phyloP scores from a whole-genome alignment of 106 monocot genomes.

The Phalaenopsis aphrodite region DNA sequence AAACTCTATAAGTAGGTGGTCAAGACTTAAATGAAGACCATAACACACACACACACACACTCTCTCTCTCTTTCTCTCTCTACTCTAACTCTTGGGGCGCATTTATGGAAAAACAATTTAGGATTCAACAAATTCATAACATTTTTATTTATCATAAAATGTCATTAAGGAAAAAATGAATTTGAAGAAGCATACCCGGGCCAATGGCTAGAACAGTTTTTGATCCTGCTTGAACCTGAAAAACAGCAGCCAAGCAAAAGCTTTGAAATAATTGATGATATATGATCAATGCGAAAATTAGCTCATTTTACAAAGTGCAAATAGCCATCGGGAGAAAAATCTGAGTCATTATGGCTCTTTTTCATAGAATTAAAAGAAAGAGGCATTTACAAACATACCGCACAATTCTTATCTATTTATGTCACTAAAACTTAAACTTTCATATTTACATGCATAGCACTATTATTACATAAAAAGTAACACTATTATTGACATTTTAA shows the following conservation, averaged over 20 bases:
- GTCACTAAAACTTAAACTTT: too few species aligned
- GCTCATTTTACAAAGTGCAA: background rate
- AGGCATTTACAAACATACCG: background rate
- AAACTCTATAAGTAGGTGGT: too few species aligned
- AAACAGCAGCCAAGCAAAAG: background rate
- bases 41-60: too few species aligned
- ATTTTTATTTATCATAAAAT: background rate
- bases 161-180: background rate
- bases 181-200: conserved; percentile 46
- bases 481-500: too few species aligned
- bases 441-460: too few species aligned
- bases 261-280: background rate
- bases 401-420: too few species aligned
- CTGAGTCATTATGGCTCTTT: background rate
- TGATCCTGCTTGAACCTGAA: conserved; percentile 81
- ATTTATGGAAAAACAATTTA: too few species aligned
- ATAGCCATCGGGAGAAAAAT: background rate
- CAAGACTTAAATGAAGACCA: too few species aligned
- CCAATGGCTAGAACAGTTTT: conserved; percentile 97
- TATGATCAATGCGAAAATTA: background rate
- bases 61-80: too few species aligned
- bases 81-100: too few species aligned
- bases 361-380: background rate
- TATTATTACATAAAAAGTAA: too few species aligned
- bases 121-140: background rate